These are phyloP conservation scores for Coniophora puteana DNA, from an alignment of 1,284 basidiomycete genomes.

Conservation along the genomic window DNA sequence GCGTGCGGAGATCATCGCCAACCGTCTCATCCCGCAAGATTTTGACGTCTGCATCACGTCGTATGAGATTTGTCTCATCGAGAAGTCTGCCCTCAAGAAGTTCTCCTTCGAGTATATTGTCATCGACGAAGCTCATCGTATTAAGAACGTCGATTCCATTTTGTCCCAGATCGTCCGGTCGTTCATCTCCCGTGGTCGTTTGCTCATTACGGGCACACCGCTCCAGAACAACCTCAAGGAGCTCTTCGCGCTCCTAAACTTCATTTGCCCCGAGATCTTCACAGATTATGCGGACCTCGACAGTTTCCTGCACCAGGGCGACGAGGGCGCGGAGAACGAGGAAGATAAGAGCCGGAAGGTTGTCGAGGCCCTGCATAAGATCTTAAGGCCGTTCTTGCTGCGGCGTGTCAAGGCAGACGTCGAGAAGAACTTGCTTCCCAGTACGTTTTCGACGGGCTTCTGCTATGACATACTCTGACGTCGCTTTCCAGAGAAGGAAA, in stretches of 20 bases:
- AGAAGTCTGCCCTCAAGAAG: conserved; percentile 89
- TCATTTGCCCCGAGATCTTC: conserved; percentile 86
- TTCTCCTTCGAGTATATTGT: conserved; percentile 98
- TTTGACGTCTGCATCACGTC: conserved; percentile 97
- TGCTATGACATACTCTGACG: conserved; percentile 3
- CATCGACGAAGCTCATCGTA: conserved; percentile 98
- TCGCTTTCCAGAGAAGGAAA: conserved; percentile 80
- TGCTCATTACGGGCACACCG: conserved; percentile 97
- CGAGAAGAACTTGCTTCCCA: conserved; percentile 93
- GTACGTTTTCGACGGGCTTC: conserved; percentile 35
- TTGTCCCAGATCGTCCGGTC: conserved; percentile 93
- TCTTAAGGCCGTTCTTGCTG: conserved; percentile 91
- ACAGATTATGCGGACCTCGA: conserved; percentile 74
- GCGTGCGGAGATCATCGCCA: conserved; percentile 77
- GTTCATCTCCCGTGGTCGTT: conserved; percentile 84
- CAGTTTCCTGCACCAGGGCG: conserved; percentile 78
- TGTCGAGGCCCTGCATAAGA: conserved; percentile 97
- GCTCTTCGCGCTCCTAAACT: conserved; percentile 93
- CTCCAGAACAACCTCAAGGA: conserved; percentile 98
- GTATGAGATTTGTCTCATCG: conserved; percentile 97
- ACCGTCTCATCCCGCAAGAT: conserved; percentile 79
- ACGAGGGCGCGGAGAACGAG: conserved; percentile 69
- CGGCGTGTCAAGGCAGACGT: conserved; percentile 97
- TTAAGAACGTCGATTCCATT: conserved; percentile 99
- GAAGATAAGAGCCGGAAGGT: conserved; percentile 90